Conservation (phyloP, 2,329 filamentous ascomycete genomes). For the Clonostachys chloroleuca region DNA sequence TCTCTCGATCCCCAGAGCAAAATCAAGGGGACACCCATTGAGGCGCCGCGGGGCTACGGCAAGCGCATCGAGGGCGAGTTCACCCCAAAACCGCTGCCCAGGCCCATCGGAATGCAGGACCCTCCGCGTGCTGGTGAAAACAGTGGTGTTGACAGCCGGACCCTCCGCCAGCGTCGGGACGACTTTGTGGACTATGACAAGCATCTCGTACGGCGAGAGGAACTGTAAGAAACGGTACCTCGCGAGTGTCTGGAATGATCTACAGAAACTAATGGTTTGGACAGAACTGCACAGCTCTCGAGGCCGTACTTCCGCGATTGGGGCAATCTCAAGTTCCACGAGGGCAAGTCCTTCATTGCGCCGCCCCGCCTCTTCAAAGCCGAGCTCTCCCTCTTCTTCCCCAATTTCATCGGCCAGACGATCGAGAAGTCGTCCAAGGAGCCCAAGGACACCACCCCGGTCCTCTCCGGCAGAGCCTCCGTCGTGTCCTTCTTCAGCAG, state of each 20-base stretch:
- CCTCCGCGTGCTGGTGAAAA: conserved; percentile 79
- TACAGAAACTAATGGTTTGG: background rate
- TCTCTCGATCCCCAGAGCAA: conserved; percentile 28
- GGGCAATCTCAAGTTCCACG: conserved; percentile 74
- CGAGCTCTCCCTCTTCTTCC: conserved; percentile 85
- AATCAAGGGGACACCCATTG: conserved; percentile 41
- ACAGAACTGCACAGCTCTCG: conserved; percentile 67
- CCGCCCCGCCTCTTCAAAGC: conserved; percentile 80
- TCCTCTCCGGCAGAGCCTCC: conserved; percentile 68
- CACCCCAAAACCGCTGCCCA: conserved; percentile 53
- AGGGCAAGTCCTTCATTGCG: conserved; percentile 88
- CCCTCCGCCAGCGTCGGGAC: conserved; percentile 63
- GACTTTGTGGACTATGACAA: conserved; percentile 85
- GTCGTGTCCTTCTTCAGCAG: conserved; percentile 80
- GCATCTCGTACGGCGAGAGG: conserved; percentile 70
- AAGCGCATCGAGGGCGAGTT: conserved; percentile 46
- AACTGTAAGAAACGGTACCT: conserved; percentile 53
- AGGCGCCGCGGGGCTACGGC: conserved; percentile 57
- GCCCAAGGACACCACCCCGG: conserved; percentile 66
- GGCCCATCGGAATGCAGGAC: conserved; percentile 76
- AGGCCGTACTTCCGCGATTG: conserved; percentile 97
- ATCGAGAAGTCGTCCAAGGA: conserved; percentile 51
- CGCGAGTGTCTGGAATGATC: background rate
- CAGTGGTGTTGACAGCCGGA: conserved; percentile 67
- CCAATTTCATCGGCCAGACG: conserved; percentile 81